phyloP scores from a whole-genome alignment of 306 rosid genomes.

The Cucurbita maxima region DNA sequence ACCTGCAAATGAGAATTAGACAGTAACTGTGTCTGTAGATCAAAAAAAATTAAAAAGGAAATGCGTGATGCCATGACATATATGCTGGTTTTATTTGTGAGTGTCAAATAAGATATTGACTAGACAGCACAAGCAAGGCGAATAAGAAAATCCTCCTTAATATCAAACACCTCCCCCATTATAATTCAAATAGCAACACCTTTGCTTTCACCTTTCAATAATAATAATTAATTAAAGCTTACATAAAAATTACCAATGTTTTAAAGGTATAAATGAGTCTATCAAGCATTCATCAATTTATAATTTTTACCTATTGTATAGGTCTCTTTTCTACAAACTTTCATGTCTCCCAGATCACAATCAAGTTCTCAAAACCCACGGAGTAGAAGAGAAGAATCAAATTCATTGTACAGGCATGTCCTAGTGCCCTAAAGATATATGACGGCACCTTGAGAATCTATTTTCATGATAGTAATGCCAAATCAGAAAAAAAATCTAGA shows the following conservation, averaged over 20 bases:
- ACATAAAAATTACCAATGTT: neutral
- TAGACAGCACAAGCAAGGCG: neutral
- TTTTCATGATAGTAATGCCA: neutral
- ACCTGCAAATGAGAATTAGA: constrained; percentile 33
- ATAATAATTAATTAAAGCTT: neutral
- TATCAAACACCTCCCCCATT: neutral
- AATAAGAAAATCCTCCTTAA: neutral
- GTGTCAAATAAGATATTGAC: neutral
- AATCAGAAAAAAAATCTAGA: neutral
- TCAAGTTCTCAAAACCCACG: neutral
- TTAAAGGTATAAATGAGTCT: neutral
- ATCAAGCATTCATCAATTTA: neutral
- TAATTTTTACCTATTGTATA: neutral
- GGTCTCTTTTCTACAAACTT: neutral
- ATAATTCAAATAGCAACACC: neutral
- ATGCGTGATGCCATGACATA: neutral
- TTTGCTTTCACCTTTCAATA: neutral
- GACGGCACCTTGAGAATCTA: constrained; percentile 5
- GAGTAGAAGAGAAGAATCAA: constrained; percentile 3
- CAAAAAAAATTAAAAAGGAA: neutral
- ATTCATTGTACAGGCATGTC: constrained; percentile 3
- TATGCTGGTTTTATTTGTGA: neutral
- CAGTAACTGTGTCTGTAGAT: neutral
- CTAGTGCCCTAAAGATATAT: neutral
- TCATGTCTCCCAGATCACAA: neutral